phyloP scores from a whole-genome alignment of 352 stramenopile species.

The Pythium utonaiense region DNA sequence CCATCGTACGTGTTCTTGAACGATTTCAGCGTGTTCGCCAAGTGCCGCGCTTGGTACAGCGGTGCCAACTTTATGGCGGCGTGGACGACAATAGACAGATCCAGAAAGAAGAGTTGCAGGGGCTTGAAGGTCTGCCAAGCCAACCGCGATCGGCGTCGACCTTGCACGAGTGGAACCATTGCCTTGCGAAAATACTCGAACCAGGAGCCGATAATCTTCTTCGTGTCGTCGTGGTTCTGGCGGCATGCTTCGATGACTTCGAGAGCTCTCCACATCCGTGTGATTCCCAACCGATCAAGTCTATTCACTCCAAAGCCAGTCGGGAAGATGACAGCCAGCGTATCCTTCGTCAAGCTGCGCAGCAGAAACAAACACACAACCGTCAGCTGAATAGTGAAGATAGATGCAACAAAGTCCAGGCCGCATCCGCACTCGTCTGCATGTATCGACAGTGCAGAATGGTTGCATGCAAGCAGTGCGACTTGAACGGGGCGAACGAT shows the following conservation, averaged over 20 bases:
- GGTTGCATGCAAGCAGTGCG: not conserved
- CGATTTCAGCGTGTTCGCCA: not conserved
- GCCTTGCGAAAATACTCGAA: too few relatives aligned
- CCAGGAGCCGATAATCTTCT: not conserved
- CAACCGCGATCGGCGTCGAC: too few relatives aligned
- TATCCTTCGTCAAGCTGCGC: not conserved
- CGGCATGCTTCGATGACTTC: too few relatives aligned
- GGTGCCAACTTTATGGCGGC: not conserved
- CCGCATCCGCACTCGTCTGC: too few relatives aligned
- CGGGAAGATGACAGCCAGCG: not conserved
- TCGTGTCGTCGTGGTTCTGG: not conserved
- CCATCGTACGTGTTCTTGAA: not conserved
- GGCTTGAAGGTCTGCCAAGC: not conserved
- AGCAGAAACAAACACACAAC: not conserved
- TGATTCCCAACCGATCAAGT: too few relatives aligned
- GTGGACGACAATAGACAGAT: not conserved
- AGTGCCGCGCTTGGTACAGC: not conserved
- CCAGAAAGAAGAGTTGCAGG: not conserved
- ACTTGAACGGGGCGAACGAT: not conserved
- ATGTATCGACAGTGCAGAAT: not conserved
- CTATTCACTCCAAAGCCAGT: too few relatives aligned
- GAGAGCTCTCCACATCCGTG: too few relatives aligned
- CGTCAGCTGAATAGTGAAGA: not conserved
- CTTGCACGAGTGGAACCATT: too few relatives aligned
- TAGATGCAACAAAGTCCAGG: too few relatives aligned